Conservation (phyloP, 1,284 basidiomycete species). For the Coniophora puteana region DNA sequence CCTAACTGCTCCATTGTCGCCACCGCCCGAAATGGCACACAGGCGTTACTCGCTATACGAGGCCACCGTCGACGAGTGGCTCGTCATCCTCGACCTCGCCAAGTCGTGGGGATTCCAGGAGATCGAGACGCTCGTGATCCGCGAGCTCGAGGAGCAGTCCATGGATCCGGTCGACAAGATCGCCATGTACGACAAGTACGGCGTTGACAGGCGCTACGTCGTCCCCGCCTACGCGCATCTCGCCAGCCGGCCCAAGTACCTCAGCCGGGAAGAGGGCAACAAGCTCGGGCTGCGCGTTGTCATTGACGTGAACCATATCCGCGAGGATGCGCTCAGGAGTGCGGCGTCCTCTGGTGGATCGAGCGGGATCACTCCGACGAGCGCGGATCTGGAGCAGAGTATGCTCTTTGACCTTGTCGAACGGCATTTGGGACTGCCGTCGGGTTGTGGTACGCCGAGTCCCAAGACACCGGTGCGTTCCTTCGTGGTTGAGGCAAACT, state of each 20-base stretch:
- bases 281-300: slow-evolving; percentile 55
- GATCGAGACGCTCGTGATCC: slow-evolving; percentile 51
- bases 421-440: too few species aligned
- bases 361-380: too few species aligned
- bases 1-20: too few species aligned
- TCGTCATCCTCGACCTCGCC: slow-evolving; percentile 51
- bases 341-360: too few species aligned
- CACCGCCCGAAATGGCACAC: background rate
- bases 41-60: slow-evolving; percentile 21
- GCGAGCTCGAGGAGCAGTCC: slow-evolving; percentile 60
- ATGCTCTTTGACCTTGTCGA: too few species aligned
- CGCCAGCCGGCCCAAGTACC: slow-evolving; percentile 47
- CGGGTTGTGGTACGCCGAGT: too few species aligned
- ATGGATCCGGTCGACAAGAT: slow-evolving; percentile 58
- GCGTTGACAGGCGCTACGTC: slow-evolving; percentile 49
- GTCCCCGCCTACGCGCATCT: slow-evolving; percentile 53
- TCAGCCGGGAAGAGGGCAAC: slow-evolving; percentile 51
- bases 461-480: too few species aligned
- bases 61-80: slow-evolving; percentile 42
- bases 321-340: slow-evolving; percentile 50
- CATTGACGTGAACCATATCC: slow-evolving; percentile 51
- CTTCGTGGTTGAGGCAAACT: too few species aligned
- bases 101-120: slow-evolving; percentile 56
- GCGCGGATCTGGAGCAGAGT: too few species aligned
- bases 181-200: slow-evolving; percentile 43